These are phyloP conservation scores for Populus euphratica DNA, from an alignment of 345 rosid genomes.

Conservation along the genomic window DNA sequence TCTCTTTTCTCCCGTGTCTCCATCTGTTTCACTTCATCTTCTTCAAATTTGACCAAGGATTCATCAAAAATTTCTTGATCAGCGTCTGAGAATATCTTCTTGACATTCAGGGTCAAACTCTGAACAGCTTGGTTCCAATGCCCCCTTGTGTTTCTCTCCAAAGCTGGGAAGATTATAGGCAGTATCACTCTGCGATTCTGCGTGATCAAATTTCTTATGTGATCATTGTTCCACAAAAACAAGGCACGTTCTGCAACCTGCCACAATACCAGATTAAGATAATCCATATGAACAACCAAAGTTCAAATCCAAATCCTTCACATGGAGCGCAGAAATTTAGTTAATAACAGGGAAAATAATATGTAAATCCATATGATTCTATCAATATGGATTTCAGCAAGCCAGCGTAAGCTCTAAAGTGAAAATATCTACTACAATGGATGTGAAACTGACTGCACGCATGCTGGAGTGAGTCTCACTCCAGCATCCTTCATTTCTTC, in stretches of 20 bases:
- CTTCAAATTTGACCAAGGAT: slow-evolving; percentile 54
- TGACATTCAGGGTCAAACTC: slow-evolving; percentile 49
- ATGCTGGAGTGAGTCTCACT: neutral
- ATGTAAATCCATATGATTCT: neutral
- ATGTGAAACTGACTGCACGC: neutral
- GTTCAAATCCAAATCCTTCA: neutral
- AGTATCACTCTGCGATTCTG: slow-evolving; percentile 47
- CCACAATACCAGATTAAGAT: slow-evolving; percentile 1
- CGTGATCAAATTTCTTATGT: slow-evolving; percentile 46
- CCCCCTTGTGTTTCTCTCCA: slow-evolving; percentile 51
- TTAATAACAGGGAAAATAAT: neutral
- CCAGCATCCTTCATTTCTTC: neutral
- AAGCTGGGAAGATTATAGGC: slow-evolving; percentile 50
- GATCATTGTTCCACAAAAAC: slow-evolving; percentile 66
- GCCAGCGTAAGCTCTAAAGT: neutral
- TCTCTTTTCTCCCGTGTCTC: slow-evolving; percentile 48
- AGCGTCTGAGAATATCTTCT: slow-evolving; percentile 50
- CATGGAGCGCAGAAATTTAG: neutral
- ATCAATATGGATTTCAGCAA: neutral
- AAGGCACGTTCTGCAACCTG: slow-evolving; percentile 69
- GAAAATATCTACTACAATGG: neutral
- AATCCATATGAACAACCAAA: neutral
- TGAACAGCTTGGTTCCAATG: slow-evolving; percentile 65
- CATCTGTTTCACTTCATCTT: slow-evolving; percentile 45
- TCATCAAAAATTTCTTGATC: slow-evolving; percentile 64